phyloP scores from a whole-genome alignment of 208 protist species.

The Leishmania tarentolae region DNA sequence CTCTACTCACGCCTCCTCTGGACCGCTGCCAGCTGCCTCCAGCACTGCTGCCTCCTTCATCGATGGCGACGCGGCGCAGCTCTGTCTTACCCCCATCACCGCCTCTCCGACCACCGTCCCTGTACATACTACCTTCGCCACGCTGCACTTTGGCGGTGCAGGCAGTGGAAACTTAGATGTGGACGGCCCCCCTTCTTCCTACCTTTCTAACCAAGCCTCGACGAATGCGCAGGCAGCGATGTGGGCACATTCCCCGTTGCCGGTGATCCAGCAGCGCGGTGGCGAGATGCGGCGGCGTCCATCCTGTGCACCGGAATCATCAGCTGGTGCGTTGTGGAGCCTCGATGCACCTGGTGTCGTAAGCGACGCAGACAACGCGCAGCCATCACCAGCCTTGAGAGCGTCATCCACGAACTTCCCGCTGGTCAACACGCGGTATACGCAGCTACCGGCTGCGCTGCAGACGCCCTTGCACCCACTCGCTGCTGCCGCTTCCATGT shows the following conservation, averaged over 20 bases:
- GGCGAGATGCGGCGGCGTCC: slow-evolving; percentile 2
- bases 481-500: neutral
- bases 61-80: slow-evolving; percentile 17
- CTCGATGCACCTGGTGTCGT: neutral
- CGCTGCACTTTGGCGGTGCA: slow-evolving; percentile 13
- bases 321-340: neutral
- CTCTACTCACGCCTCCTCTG: slow-evolving; percentile 5
- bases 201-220: neutral
- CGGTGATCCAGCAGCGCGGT: neutral
- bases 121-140: slow-evolving; percentile 12
- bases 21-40: neutral
- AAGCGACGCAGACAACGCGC: neutral
- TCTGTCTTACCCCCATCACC: slow-evolving; percentile 31
- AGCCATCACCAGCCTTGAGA: neutral
- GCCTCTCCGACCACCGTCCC: slow-evolving; percentile 12
- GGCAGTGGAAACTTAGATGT: neutral
- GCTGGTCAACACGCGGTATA: neutral
- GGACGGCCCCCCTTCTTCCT: neutral
- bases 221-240: neutral
- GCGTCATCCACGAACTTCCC: neutral
- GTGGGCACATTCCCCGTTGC: neutral
- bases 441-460: neutral
- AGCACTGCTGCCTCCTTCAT: slow-evolving; percentile 2
- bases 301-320: slow-evolving; percentile 3
- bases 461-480: neutral